Conservation (phyloP, 345 rosid species). For the Mangifera indica region DNA sequence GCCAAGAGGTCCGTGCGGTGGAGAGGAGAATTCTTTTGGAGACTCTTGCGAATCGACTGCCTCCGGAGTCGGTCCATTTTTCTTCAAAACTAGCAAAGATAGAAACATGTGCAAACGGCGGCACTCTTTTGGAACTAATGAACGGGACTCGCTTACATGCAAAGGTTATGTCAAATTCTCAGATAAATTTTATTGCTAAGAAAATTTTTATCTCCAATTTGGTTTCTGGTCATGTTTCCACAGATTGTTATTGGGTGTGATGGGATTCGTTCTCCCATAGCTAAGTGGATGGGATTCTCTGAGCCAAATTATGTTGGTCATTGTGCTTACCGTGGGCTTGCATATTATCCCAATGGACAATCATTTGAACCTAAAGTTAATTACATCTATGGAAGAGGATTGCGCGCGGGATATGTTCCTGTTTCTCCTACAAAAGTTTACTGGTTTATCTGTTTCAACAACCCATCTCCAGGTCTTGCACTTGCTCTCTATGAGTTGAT, state of each 20-base stretch:
- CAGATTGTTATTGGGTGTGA: constrained; percentile 93
- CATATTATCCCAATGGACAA: constrained; percentile 62
- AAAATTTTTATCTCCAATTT: not conserved
- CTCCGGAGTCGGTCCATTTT: constrained; percentile 57
- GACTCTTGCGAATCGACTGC: constrained; percentile 70
- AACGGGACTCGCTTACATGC: constrained; percentile 60
- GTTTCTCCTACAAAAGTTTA: constrained; percentile 76
- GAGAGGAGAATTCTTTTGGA: constrained; percentile 83
- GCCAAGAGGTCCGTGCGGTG: constrained; percentile 95
- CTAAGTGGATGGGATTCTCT: constrained; percentile 88
- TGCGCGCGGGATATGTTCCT: constrained; percentile 84
- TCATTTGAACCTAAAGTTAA: constrained; percentile 63
- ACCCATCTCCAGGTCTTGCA: constrained; percentile 64
- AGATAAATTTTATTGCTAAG: not conserved
- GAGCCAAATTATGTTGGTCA: constrained; percentile 80
- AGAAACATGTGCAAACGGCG: constrained; percentile 41
- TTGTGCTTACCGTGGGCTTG: constrained; percentile 79
- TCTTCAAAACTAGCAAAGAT: constrained; percentile 65
- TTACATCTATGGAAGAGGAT: constrained; percentile 76
- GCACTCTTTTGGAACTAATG: constrained; percentile 54
- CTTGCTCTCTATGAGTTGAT: constrained; percentile 1
- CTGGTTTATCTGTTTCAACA: constrained; percentile 94
- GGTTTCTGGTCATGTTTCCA: constrained; percentile 9
- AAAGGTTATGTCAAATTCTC: constrained; percentile 39
- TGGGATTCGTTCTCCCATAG: constrained; percentile 72